phyloP scores from a whole-genome alignment of 257 asterid genomes.

The Echium plantagineum region DNA sequence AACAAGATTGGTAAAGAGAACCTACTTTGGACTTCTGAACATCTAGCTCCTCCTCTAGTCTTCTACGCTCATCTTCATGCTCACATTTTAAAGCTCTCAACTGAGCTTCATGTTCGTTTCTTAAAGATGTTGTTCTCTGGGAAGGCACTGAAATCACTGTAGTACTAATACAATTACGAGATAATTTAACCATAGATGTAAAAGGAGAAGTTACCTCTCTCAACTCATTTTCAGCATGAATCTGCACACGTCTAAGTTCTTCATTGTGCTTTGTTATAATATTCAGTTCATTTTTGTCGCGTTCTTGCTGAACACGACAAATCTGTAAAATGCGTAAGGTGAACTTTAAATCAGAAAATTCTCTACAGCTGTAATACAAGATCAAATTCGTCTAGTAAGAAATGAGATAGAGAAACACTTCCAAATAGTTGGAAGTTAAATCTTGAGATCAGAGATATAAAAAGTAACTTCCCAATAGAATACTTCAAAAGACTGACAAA shows the following conservation, averaged over 20 bases:
- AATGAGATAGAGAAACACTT: not conserved
- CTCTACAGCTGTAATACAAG: not conserved
- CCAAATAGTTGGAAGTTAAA: not conserved
- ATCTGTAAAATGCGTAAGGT: slow-evolving; percentile 31
- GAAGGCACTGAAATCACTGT: slow-evolving; percentile 3
- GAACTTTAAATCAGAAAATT: slow-evolving; percentile 15
- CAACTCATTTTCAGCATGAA: slow-evolving; percentile 72
- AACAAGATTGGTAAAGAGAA: slow-evolving; percentile 1
- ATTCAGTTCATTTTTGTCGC: slow-evolving; percentile 41
- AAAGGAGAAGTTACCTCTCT: slow-evolving; percentile 48
- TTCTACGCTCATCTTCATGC: slow-evolving; percentile 80
- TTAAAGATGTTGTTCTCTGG: slow-evolving; percentile 61
- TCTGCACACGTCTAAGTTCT: slow-evolving; percentile 49
- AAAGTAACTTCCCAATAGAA: not conserved
- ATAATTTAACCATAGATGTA: not conserved
- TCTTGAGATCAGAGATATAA: not conserved
- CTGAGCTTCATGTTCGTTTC: slow-evolving; percentile 78
- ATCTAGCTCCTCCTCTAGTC: slow-evolving; percentile 81
- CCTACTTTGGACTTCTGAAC: slow-evolving; percentile 67
- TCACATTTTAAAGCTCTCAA: slow-evolving; percentile 70
- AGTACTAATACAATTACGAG: not conserved
- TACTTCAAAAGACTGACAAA: not conserved
- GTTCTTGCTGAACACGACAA: slow-evolving; percentile 55
- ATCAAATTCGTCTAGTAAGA: not conserved
- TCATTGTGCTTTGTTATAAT: slow-evolving; percentile 56